Conservation (phyloP, 768 basidiomycete species). For the Cyclocybe cylindracea region DNA sequence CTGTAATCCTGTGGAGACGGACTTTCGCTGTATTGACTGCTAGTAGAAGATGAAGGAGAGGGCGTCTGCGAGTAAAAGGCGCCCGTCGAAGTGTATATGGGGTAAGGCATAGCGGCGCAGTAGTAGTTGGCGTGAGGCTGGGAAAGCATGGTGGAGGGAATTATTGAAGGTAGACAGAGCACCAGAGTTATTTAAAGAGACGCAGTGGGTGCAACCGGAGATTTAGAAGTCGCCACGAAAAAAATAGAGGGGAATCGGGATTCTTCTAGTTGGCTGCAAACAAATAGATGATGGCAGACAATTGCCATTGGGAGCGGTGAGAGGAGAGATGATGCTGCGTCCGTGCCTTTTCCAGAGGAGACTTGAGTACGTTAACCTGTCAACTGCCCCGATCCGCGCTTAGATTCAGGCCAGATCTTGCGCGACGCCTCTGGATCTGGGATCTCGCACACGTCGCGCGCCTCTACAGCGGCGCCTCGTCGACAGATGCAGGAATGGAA, state of each 20-base stretch:
- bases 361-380: constrained; percentile 7
- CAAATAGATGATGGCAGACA: too few species aligned
- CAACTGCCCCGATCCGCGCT: constrained; percentile 1
- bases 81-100: not conserved
- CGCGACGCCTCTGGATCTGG: not conserved
- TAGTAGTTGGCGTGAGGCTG: not conserved
- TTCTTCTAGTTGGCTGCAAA: constrained; percentile 3
- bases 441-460: too few species aligned
- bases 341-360: not conserved
- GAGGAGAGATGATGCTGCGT: too few species aligned
- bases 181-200: not conserved
- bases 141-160: not conserved
- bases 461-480: too few species aligned
- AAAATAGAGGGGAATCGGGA: too few species aligned
- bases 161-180: not conserved
- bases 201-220: constrained; percentile 10
- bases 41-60: constrained; percentile 7
- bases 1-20: not conserved
- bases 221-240: constrained; percentile 7
- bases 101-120: constrained; percentile 9
- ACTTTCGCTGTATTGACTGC: constrained; percentile 4
- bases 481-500: too few species aligned
- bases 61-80: not conserved
- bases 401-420: constrained; percentile 10
- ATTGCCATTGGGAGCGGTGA: too few species aligned